Evolutionary conservation across 2,329 filamentous ascomycete species (phyloP), one percentile per base, ranked within the genome.

Genomic region (Parascedosporium putredinis): DNA sequence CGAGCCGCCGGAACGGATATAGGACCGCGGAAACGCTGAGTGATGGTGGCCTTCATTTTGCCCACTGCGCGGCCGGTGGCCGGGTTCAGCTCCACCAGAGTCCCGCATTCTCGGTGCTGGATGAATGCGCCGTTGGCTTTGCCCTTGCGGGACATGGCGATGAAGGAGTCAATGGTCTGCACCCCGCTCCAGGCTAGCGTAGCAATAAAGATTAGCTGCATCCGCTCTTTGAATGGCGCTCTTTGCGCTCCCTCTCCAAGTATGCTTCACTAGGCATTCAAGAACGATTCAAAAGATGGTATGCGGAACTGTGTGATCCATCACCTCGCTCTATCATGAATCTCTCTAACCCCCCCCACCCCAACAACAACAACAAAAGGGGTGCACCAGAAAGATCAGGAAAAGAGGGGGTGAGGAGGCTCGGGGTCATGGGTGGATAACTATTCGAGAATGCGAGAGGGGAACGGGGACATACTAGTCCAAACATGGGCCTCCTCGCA

Each of bases 41-140:
- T 75, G 60, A 74, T 75, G 49, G 72, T 75, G 7, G 71, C 70
- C 64, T 75, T 75, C 72, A 74, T 74, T 64, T 74, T 74, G 54
- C 71, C 71, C 22, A 75, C 61, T 48, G 71, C 73, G 23, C 71
- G 69, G 47, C 55, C 54, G n/a, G 55, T 62, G 12, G 55, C 51
- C 7, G 59, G 59, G 57, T 64, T 67, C 34, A 73, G 62, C 54
- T 74, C 71, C 38, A 72, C 68, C 8, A 68, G 57, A 0, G 70
- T 74, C 36, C 72, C 71, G 59, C 69, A 73, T 55, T 74, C 71
- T 51, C 74, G 73, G 58, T 79, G 75, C 72, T 76, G 74, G 61
- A 78, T 78, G 62, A 76, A 77, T 47, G 69, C 73, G 16, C 74
- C 74, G 8, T 64, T 63, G 22, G 68, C 62, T 60, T 76, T 75